Base-by-base conservation (phyloP, 129 eudicot species). In the Sambucus nigra region DNA sequence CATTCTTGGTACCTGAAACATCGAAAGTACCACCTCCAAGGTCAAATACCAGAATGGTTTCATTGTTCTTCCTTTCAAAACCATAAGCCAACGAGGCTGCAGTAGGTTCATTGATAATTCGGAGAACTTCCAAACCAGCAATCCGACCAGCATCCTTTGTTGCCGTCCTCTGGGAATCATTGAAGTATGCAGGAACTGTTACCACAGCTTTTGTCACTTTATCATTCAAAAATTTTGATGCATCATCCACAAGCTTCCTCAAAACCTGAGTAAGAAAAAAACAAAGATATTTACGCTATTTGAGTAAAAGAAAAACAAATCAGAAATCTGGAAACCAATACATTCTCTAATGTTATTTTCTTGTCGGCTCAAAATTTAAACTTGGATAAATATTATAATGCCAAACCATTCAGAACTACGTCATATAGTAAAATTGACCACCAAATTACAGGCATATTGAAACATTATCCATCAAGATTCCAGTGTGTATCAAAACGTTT, bases 11-110 rank as follows among this genome's bases (percentile, higher is more conserved):
- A 81, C 98, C 98, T 81, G 98, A 89, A 59, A 89, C 98, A 81
- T 89, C 98, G 79, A 89, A 89, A 7, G 98, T 89, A 58, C 97
- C 97, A 76, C 97, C 97, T 49, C 97, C 97, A n/a, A 84, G 86
- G 56, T 89, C 95, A 69, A 91, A 91, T 46, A 91, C 98, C 23
- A 91, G 69, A 47, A 91, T 91, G 8, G 99, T 91, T 52, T 91
- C 99, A 50, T 86, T 86, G 61, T 71, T 85, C 63, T 91, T 91
- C 86, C 74, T 91, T 54, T 91, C 95, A 71, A 91, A 89, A 52
- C 99, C 99, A 73, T 91, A 85, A 53, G 99, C 95, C 61, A 91
- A 47, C 0, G 99, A 91, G 9, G 99, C 99, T 20, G 99, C 99
- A 14, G 99, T 91, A 20, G 99, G 99, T 58, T 91, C 95, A 72